Evolutionary conservation across 768 basidiomycete species (phyloP).

Genomic region (Amanita thiersii): DNA sequence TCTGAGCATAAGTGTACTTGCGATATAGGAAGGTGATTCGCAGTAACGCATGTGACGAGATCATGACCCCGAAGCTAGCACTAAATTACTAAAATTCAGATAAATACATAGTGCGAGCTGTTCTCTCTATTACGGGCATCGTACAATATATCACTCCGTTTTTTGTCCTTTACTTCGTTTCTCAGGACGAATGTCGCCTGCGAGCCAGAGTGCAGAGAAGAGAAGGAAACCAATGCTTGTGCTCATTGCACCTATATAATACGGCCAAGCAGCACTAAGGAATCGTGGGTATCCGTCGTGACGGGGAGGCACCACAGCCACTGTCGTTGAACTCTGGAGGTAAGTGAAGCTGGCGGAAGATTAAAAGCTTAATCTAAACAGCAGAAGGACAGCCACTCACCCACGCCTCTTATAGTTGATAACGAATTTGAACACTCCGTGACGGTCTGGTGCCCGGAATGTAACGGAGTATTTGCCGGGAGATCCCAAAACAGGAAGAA

Average conservation of each 20-base stretch:
- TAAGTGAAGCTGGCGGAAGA: constrained; percentile 51
- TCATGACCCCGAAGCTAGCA: too few relatives aligned
- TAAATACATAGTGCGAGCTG: too few relatives aligned
- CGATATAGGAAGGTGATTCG: too few relatives aligned
- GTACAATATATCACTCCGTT: constrained; percentile 25
- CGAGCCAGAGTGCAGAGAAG: constrained; percentile 84
- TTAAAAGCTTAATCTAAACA: constrained; percentile 1
- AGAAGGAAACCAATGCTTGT: constrained; percentile 79
- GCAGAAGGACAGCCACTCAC: constrained; percentile 31
- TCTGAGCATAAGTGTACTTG: too few relatives aligned
- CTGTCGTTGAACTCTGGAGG: constrained; percentile 64
- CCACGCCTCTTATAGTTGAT: constrained; percentile 86
- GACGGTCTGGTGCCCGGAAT: constrained; percentile 89
- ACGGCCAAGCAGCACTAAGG: constrained; percentile 93
- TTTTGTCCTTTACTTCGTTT: constrained; percentile 40
- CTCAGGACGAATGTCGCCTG: constrained; percentile 65
- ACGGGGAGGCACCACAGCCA: constrained; percentile 85
- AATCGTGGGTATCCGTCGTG: constrained; percentile 97
- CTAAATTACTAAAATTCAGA: background rate
- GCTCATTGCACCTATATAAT: constrained; percentile 86
- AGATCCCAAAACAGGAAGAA: constrained; percentile 46
- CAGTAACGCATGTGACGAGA: background rate
- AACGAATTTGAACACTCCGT: constrained; percentile 98
- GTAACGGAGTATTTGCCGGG: constrained; percentile 71
- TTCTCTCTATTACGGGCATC: too few relatives aligned